These are phyloP conservation scores for Sugiyamaella pinicola DNA, from an alignment of 1,139 yeast genomes.

Conservation along the genomic window DNA sequence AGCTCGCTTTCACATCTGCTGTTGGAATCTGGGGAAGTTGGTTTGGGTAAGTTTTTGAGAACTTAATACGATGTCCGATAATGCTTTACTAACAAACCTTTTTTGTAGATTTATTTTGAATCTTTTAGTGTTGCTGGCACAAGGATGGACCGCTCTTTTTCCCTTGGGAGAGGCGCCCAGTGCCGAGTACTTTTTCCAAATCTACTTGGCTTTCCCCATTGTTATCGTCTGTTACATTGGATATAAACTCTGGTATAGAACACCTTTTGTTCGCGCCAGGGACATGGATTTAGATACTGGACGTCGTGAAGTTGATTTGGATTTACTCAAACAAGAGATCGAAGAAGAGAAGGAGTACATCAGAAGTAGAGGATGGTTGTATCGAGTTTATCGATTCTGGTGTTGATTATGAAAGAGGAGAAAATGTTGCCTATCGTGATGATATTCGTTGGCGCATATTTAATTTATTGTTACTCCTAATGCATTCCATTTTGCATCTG, in stretches of 20 bases:
- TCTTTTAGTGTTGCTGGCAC: constrained; percentile 63
- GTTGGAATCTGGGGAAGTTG: constrained; percentile 73
- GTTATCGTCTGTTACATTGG: constrained; percentile 52
- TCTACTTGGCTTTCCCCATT: constrained; percentile 57
- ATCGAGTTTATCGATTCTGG: constrained; percentile 48
- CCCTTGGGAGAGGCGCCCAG: constrained; percentile 58
- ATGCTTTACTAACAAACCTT: background rate
- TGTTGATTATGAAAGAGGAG: constrained; percentile 40
- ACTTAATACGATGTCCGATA: too few species aligned
- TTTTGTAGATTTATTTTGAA: constrained; percentile 46
- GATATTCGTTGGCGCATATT: too few species aligned
- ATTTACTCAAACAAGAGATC: constrained; percentile 52
- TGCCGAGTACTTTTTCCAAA: constrained; percentile 50
- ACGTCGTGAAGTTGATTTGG: constrained; percentile 57
- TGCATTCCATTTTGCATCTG: background rate
- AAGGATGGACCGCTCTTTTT: constrained; percentile 76
- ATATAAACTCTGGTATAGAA: constrained; percentile 52
- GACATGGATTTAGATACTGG: constrained; percentile 54
- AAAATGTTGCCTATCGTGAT: background rate
- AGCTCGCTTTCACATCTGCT: constrained; percentile 69
- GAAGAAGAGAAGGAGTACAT: constrained; percentile 48
- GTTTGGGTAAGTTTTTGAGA: constrained; percentile 50
- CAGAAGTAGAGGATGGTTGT: constrained; percentile 43
- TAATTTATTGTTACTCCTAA: too few species aligned
- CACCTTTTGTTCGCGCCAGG: constrained; percentile 42